These are phyloP conservation scores for Erysimum cheiri DNA, from an alignment of 441 rosid species.

Conservation along the genomic window DNA sequence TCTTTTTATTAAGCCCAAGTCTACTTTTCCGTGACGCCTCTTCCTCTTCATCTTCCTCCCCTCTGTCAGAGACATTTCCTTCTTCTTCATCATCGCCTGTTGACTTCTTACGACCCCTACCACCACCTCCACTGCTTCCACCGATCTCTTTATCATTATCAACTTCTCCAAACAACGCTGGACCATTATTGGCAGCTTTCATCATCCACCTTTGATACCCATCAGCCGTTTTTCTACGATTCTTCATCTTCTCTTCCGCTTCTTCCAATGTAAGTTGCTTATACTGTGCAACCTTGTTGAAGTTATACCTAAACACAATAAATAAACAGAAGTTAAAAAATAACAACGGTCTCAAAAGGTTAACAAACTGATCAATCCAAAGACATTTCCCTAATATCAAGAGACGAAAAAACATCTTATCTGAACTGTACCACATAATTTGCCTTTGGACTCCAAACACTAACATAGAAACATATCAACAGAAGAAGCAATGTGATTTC, in stretches of 20 bases:
- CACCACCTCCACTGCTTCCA: slow-evolving; percentile 60
- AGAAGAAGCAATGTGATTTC: neutral
- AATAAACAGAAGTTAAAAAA: neutral
- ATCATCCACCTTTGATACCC: slow-evolving; percentile 99
- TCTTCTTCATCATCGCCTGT: slow-evolving; percentile 76
- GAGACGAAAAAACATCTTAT: neutral
- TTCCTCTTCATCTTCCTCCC: slow-evolving; percentile 96
- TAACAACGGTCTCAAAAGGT: neutral
- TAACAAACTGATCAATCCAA: slow-evolving; percentile 1
- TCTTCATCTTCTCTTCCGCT: slow-evolving; percentile 97
- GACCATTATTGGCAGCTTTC: slow-evolving; percentile 92
- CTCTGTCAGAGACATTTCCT: slow-evolving; percentile 82
- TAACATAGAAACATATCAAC: slow-evolving; percentile 17
- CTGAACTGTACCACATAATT: neutral
- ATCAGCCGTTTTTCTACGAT: slow-evolving; percentile 94
- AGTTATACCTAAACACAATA: slow-evolving; percentile 68
- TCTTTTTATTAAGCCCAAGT: slow-evolving; percentile 74
- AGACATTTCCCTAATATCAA: neutral
- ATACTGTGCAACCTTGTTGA: slow-evolving; percentile 95
- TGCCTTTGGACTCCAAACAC: neutral
- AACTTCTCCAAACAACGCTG: slow-evolving; percentile 89
- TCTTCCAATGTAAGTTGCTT: slow-evolving; percentile 97
- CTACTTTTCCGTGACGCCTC: slow-evolving; percentile 86
- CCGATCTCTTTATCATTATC: slow-evolving; percentile 78
- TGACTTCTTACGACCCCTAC: slow-evolving; percentile 81